Conservation (phyloP, 495 filamentous ascomycete species). For the Amorphotheca resinae region DNA sequence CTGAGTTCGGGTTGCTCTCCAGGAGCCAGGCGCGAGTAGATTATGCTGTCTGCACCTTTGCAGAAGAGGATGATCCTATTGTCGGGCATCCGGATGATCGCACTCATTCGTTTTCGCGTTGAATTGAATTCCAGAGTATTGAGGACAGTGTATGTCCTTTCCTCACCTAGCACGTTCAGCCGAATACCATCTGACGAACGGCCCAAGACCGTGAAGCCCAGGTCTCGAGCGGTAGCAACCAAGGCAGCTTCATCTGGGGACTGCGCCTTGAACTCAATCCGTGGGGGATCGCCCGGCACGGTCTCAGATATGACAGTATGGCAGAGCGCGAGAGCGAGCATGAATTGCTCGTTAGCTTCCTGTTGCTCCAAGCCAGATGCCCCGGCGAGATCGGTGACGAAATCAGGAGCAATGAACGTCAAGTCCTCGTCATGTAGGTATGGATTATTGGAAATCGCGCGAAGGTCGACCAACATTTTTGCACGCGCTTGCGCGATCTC, state of each 20-base stretch:
- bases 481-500: conserved; percentile 70
- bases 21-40: conserved; percentile 79
- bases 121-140: conserved; percentile 98
- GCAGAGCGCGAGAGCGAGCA: conserved; percentile 89
- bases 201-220: conserved; percentile 90
- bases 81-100: conserved; percentile 92
- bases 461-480: conserved; percentile 57
- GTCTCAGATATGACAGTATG: conserved; percentile 93
- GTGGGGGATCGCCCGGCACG: conserved; percentile 75
- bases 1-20: conserved; percentile 82
- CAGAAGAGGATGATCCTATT: conserved; percentile 88
- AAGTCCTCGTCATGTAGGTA: conserved; percentile 82
- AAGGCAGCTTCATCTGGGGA: conserved; percentile 95
- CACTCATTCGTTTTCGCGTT: conserved; percentile 93
- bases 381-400: conserved; percentile 67
- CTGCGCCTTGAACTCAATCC: conserved; percentile 91
- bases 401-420: conserved; percentile 87
- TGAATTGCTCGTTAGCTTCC: conserved; percentile 72
- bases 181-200: conserved; percentile 64
- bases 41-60: conserved; percentile 95
- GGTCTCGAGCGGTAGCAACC: conserved; percentile 87
- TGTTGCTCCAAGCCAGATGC: conserved; percentile 66
- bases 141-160: conserved; percentile 72
- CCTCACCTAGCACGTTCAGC: conserved; percentile 76
- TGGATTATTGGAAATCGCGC: conserved; percentile 74